Conservation (phyloP, 2,329 filamentous ascomycete genomes). For the Daldinia eschscholtzii region DNA sequence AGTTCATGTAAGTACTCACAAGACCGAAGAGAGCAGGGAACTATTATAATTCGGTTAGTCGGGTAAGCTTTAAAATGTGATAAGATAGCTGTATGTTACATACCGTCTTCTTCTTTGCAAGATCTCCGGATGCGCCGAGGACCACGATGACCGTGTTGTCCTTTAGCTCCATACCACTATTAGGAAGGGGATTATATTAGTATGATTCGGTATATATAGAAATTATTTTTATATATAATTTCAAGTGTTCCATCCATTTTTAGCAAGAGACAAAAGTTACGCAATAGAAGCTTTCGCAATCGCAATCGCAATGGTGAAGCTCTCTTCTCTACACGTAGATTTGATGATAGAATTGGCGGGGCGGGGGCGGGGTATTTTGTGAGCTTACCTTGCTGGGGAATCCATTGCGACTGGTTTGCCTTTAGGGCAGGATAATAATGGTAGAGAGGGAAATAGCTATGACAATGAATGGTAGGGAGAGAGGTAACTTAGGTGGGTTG, state of each 20-base stretch:
- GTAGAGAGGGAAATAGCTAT: slow-evolving; percentile 11
- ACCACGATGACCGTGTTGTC: slow-evolving; percentile 98
- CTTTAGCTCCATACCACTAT: slow-evolving; percentile 92
- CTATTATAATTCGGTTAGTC: slow-evolving; percentile 61
- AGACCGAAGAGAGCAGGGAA: slow-evolving; percentile 98
- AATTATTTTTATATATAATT: not conserved
- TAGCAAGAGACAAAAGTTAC: slow-evolving; percentile 12
- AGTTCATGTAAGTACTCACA: slow-evolving; percentile 69
- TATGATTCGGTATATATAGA: slow-evolving; percentile 44
- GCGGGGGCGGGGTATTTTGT: slow-evolving; percentile 49
- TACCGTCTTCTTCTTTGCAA: slow-evolving; percentile 99
- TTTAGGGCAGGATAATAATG: slow-evolving; percentile 8
- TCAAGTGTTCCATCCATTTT: not conserved
- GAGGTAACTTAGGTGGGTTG: not conserved
- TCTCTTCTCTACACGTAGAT: slow-evolving; percentile 24
- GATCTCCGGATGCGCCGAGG: slow-evolving; percentile 94
- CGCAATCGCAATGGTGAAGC: slow-evolving; percentile 32
- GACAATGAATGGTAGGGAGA: slow-evolving; percentile 29
- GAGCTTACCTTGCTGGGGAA: slow-evolving; percentile 51
- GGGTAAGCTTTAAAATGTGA: slow-evolving; percentile 23
- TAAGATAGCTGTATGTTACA: slow-evolving; percentile 51
- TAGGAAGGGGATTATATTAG: slow-evolving; percentile 54
- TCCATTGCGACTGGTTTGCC: slow-evolving; percentile 49
- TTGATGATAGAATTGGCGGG: slow-evolving; percentile 52
- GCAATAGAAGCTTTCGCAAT: slow-evolving; percentile 28